These are phyloP conservation scores for Hyphodiscus sp. DNA, from an alignment of 2,329 filamentous ascomycete species.

Conservation along the genomic window DNA sequence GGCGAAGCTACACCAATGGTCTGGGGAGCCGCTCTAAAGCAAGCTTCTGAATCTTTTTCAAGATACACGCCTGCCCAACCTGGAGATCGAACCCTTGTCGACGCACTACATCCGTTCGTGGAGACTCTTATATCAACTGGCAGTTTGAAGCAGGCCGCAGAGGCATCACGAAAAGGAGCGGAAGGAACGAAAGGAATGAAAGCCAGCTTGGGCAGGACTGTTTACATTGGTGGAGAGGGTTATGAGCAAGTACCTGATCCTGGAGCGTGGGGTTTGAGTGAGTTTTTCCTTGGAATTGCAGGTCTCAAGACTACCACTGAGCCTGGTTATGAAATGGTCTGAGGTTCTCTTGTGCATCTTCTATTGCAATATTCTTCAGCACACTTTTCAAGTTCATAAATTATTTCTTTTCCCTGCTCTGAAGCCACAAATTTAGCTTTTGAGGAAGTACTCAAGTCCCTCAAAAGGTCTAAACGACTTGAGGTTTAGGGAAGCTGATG, in stretches of 20 bases:
- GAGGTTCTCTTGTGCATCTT: background rate
- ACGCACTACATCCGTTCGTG: constrained; percentile 85
- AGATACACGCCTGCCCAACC: constrained; percentile 85
- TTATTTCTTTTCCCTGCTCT: background rate
- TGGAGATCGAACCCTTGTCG: constrained; percentile 85
- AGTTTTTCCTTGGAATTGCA: constrained; percentile 75
- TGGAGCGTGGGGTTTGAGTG: constrained; percentile 68
- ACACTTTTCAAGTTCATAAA: background rate
- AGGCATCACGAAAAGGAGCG: constrained; percentile 68
- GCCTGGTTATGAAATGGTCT: constrained; percentile 30
- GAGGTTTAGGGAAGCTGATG: too few relatives aligned
- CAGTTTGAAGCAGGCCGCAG: constrained; percentile 65
- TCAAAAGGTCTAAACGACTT: too few relatives aligned
- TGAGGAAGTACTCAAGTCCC: too few relatives aligned
- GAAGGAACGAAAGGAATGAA: constrained; percentile 88
- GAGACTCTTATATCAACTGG: constrained; percentile 59
- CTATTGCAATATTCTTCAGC: background rate
- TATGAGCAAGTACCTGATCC: constrained; percentile 70
- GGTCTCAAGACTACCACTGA: constrained; percentile 31
- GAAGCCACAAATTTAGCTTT: too few relatives aligned
- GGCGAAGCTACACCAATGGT: constrained; percentile 38
- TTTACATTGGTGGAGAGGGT: constrained; percentile 73
- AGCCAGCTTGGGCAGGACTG: constrained; percentile 75
- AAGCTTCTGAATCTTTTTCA: constrained; percentile 63
- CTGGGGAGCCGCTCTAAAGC: constrained; percentile 59